Evolutionary conservation across 257 asterid species (phyloP), one percentile per base, ranked within the genome.

Genomic region (Nicotiana otophora): DNA sequence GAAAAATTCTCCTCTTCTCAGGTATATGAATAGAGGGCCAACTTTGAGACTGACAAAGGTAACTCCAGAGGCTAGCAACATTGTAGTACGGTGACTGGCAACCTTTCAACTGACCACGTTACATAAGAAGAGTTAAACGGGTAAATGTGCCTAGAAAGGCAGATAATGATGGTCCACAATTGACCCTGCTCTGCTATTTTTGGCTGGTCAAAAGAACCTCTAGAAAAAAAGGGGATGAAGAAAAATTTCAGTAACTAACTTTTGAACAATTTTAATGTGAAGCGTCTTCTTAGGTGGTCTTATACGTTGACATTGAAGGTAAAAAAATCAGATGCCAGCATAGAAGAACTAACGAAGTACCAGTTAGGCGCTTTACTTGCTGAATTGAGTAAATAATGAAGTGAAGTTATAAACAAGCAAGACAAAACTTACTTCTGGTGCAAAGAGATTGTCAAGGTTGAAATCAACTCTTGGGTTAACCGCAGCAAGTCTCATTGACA

Each of bases 401-500:
- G 36, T 46, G 16, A n/a, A 72, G 39, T 42, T 54, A 42, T 14
- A 72, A 36, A 46, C 36, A 46, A 23, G 61, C 62, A 48, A 53
- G 5, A 26, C 1, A 11, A 60, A 63, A 86, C 95, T 86, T 90
- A 95, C 98, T 85, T 93, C 97, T 26, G 88, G 89, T 48, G 92
- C 90, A 82, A 93, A 83, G 82, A 95, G 86, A 66, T 87, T 81
- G 55, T 95, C 97, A 9, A 93, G 84, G 88, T 91, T 92, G 87
- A 90, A 88, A 86, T 91, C 95, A 78, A 88, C 89, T 85, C 95
- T 87, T 1, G 98, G 96, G 89, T 91, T 91, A 62, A 87, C 98
- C 58, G 97, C 91, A 86, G 98, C 97, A 60, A 95, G 97, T 87
- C 92, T 92, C 98, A 95, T 93, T n/a, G 98, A 93, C 64, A 95